A percentile compares a stretch with the other conserved stretches of the same genome.
Evolutionary conservation across 768 basidiomycete genomes (phyloP).

Genomic region (Suillus placidus): DNA sequence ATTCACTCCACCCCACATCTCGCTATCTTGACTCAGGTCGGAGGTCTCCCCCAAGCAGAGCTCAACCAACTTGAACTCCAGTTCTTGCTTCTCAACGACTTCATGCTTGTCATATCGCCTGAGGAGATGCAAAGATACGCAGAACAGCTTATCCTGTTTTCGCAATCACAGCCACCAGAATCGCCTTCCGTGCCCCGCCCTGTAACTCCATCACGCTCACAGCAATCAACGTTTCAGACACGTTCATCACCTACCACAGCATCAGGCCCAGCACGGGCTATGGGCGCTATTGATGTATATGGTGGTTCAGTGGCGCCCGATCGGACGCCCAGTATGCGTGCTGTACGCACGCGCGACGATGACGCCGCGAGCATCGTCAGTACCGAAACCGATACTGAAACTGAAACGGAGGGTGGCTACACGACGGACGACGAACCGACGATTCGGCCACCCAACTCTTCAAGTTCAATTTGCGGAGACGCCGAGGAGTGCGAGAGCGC

Average conservation of each 20-base stretch:
- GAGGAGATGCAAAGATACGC: conserved; percentile 97
- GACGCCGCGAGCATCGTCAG: conserved; percentile 37
- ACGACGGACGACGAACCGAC: conserved; percentile 84
- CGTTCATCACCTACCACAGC: conserved; percentile 21
- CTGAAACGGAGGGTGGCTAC: conserved; percentile 56
- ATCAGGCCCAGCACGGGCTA: conserved; percentile 47
- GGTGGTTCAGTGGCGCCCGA: conserved; percentile 44
- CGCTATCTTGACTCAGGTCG: conserved; percentile 60
- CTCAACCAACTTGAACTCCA: conserved; percentile 97
- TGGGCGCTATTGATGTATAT: conserved; percentile 59
- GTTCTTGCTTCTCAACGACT: conserved; percentile 95
- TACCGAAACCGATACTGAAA: conserved; percentile 45
- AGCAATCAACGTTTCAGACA: conserved; percentile 19
- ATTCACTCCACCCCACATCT: conserved; percentile 9
- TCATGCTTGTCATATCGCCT: conserved; percentile 81
- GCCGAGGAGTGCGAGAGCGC: conserved; percentile 37
- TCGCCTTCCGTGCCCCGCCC: conserved; percentile 28
- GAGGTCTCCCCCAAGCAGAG: conserved; percentile 89
- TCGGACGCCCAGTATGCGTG: conserved; percentile 30
- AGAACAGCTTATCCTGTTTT: conserved; percentile 81
- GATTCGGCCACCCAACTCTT: conserved; percentile 57
- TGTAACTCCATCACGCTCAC: conserved; percentile 19
- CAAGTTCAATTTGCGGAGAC: conserved; percentile 42
- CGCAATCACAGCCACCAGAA: conserved; percentile 38
- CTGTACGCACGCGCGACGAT: conserved; percentile 28